Evolutionary conservation across 352 stramenopile genomes (phyloP).

Genomic region (Globisporangium parvum): DNA sequence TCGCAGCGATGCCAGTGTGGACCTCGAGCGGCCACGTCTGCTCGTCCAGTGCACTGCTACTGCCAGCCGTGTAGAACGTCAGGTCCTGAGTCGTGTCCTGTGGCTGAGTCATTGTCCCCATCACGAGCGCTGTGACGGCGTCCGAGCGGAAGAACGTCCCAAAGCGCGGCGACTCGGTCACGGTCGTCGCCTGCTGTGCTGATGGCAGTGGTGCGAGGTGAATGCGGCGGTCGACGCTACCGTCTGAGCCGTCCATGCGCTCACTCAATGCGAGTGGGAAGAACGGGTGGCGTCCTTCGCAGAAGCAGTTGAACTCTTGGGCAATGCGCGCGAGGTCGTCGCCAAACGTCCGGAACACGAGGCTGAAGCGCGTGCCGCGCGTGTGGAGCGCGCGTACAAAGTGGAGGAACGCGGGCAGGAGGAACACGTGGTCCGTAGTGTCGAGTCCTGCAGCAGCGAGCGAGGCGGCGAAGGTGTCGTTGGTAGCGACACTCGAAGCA

Average conservation of each 20-base stretch:
- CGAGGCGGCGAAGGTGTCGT: background rate
- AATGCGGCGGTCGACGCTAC: constrained; percentile 44
- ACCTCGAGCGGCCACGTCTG: constrained; percentile 17
- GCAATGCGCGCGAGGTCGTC: constrained; percentile 64
- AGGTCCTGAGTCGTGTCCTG: constrained; percentile 9
- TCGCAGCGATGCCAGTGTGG: constrained; percentile 31
- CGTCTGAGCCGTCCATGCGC: constrained; percentile 55
- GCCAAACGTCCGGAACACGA: constrained; percentile 75
- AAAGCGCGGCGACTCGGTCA: constrained; percentile 23
- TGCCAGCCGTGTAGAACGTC: constrained; percentile 26
- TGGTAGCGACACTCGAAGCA: background rate
- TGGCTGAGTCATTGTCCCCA: constrained; percentile 74
- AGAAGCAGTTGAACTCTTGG: constrained; percentile 77
- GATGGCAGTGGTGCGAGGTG: constrained; percentile 18
- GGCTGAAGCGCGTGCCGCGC: constrained; percentile 44
- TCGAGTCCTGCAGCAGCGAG: constrained; percentile 25
- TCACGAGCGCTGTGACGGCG: constrained; percentile 40
- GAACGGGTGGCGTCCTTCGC: constrained; percentile 52
- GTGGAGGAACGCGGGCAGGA: constrained; percentile 61
- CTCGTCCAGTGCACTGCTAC: background rate
- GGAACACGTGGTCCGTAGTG: constrained; percentile 47
- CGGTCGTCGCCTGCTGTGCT: no score
- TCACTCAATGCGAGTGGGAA: constrained; percentile 23
- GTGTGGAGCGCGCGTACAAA: constrained; percentile 47
- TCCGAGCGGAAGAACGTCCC: constrained; percentile 63